A percentile compares a stretch with the other conserved stretches of the same genome.
These are phyloP conservation scores for Fusarium piperis DNA, from an alignment of 2,329 filamentous ascomycete species.

Conservation along the genomic window DNA sequence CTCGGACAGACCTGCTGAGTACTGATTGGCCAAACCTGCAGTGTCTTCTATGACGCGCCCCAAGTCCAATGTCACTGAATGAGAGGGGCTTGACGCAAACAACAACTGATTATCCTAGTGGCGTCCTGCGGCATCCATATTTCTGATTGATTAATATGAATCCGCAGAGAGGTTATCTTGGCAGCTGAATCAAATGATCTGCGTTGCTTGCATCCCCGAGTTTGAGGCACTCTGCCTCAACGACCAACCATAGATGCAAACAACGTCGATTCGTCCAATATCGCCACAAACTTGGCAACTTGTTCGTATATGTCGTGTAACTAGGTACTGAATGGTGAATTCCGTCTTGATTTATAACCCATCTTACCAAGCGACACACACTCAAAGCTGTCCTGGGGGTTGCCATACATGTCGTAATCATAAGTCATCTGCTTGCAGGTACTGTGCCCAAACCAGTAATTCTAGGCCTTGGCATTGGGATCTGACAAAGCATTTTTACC, in stretches of 20 bases:
- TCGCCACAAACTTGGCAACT: background rate
- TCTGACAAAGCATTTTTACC: background rate
- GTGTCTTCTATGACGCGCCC: no score
- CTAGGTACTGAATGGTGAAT: background rate
- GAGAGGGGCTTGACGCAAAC: no score
- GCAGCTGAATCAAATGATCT: background rate
- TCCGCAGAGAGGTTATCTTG: background rate
- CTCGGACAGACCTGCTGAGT: no score
- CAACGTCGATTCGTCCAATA: background rate
- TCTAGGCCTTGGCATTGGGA: background rate
- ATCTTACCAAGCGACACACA: background rate
- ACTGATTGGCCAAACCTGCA: no score
- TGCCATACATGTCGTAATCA: background rate
- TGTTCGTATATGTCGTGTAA: background rate
- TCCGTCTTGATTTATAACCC: background rate
- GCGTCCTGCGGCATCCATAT: background rate
- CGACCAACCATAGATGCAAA: background rate
- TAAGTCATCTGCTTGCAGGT: background rate
- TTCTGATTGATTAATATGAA: background rate
- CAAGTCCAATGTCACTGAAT: no score
- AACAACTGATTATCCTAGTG: background rate
- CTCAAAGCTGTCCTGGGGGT: fast-evolving
- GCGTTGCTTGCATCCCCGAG: background rate
- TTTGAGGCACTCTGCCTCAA: background rate
- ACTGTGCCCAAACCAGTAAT: background rate